Evolutionary conservation across 2,329 filamentous ascomycete species (phyloP).

Genomic region (Phialophora tarda): DNA sequence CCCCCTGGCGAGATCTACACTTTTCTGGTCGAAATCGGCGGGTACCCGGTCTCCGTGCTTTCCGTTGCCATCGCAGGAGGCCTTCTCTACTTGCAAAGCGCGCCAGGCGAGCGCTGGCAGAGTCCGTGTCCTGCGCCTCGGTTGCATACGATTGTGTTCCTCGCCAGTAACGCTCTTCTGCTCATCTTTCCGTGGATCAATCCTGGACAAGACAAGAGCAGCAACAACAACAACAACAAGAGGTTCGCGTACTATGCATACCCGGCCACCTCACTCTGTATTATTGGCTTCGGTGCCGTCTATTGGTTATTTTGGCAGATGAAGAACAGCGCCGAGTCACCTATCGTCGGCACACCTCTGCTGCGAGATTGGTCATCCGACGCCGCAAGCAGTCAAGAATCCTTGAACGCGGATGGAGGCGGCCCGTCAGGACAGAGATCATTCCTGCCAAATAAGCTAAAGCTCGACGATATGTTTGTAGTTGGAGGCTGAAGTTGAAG

Average conservation of each 20-base stretch:
- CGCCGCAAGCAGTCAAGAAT: neutral
- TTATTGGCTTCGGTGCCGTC: conserved; percentile 57
- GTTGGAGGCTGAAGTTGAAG: neutral
- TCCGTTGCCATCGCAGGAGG: conserved; percentile 51
- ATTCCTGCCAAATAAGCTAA: neutral
- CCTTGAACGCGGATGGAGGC: neutral
- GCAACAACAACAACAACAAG: conserved; percentile 50
- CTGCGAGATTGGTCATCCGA: conserved; percentile 5
- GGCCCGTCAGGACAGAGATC: neutral
- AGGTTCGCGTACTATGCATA: conserved; percentile 64
- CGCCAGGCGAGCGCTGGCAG: conserved; percentile 51
- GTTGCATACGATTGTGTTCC: conserved; percentile 64
- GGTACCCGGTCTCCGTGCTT: conserved; percentile 44
- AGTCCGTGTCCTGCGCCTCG: conserved; percentile 62
- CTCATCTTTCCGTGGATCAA: conserved; percentile 66
- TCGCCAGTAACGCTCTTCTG: conserved; percentile 66
- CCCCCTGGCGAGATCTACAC: conserved; percentile 71
- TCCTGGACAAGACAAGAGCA: conserved; percentile 54
- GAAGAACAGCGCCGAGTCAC: conserved; percentile 12
- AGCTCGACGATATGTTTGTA: neutral
- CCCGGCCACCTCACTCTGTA: conserved; percentile 60
- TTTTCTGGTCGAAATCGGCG: conserved; percentile 55
- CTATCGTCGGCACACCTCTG: conserved; percentile 2
- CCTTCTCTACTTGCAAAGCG: conserved; percentile 56
- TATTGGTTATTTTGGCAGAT: conserved; percentile 63